Evolutionary conservation across 78 protist species (phyloP).

Genomic region (Chrysochromulina parva): DNA sequence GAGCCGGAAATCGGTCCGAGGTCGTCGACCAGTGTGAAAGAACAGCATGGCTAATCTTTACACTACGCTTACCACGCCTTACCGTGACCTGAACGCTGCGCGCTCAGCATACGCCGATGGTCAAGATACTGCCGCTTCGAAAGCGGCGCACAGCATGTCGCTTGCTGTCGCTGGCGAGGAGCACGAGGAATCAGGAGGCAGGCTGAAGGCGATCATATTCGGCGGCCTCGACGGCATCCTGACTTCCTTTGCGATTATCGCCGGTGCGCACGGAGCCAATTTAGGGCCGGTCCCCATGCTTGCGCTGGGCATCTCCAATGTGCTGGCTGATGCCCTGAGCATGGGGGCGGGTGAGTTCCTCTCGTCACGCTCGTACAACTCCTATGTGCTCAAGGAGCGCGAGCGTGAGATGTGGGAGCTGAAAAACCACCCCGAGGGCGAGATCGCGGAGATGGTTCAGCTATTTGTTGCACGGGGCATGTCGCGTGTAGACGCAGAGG

Average conservation of each 20-base stretch:
- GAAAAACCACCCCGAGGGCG: conserved; percentile 14
- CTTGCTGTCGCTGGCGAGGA: too few relatives aligned
- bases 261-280: conserved; percentile 9
- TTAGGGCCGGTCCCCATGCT: not conserved
- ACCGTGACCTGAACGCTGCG: too few relatives aligned
- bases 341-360: conserved; percentile 26
- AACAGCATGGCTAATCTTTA: too few relatives aligned
- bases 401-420: conserved; percentile 24
- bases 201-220: too few relatives aligned
- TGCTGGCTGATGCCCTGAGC: conserved; percentile 6
- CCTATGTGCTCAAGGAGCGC: not conserved
- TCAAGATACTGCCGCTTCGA: too few relatives aligned
- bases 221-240: conserved; percentile 9
- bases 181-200: too few relatives aligned
- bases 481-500: not conserved
- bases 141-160: too few relatives aligned
- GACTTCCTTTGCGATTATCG: conserved; percentile 8
- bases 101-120: too few relatives aligned
- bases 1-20: too few relatives aligned
- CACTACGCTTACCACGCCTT: too few relatives aligned
- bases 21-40: too few relatives aligned
- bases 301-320: not conserved
- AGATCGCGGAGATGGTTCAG: not conserved
- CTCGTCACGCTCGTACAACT: not conserved
- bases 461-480: not conserved